Evolutionary conservation across 1,139 yeast species (phyloP).

Genomic region (Lodderomyces parapsilosis): DNA sequence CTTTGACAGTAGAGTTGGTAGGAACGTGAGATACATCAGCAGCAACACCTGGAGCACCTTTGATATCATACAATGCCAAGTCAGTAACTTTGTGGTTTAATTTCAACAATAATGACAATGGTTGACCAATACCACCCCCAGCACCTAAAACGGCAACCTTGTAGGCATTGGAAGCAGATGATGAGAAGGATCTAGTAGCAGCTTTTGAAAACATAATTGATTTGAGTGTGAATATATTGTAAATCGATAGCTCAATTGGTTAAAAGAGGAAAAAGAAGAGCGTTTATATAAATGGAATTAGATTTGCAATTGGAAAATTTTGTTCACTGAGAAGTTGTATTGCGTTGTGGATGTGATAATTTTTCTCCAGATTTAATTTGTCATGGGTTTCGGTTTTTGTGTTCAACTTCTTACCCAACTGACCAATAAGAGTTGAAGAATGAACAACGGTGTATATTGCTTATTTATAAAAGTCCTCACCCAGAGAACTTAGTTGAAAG

Average conservation of each 20-base stretch:
- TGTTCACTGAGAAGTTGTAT: background rate
- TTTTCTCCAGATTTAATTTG: background rate
- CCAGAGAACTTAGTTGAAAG: background rate
- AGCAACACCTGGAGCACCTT: slow-evolving; percentile 89
- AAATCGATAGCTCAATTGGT: slow-evolving; percentile 7
- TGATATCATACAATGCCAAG: slow-evolving; percentile 82
- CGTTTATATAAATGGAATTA: background rate
- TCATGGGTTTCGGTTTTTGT: background rate
- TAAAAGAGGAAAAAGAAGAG: slow-evolving; percentile 1
- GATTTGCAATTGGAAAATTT: background rate
- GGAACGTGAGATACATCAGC: slow-evolving; percentile 90
- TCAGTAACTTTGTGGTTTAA: slow-evolving; percentile 59
- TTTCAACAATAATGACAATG: slow-evolving; percentile 81
- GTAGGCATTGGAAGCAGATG: slow-evolving; percentile 61
- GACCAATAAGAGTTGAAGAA: background rate
- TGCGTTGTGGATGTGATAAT: background rate
- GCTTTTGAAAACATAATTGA: slow-evolving; percentile 43
- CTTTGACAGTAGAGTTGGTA: slow-evolving; percentile 70
- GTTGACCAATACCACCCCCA: slow-evolving; percentile 93
- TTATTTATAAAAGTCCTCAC: too few relatives aligned
- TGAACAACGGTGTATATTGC: too few relatives aligned
- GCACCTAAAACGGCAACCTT: slow-evolving; percentile 79
- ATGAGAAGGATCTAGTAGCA: slow-evolving; percentile 67
- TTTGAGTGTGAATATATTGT: background rate
- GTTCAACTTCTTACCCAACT: background rate